Base-by-base conservation (phyloP, 306 rosid species). In the Ceratonia siliqua region DNA sequence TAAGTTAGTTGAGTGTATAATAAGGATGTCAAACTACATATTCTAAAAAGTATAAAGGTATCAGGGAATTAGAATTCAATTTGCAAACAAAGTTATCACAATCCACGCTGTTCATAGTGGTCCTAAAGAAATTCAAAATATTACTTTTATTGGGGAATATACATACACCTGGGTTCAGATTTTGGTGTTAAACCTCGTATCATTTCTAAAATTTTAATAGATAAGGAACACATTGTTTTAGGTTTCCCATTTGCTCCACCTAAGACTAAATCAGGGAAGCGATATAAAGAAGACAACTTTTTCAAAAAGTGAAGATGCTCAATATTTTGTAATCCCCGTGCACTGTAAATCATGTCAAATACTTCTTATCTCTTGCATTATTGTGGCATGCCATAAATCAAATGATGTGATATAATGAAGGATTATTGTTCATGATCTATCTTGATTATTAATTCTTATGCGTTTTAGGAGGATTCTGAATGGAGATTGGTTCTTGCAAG, bases 301-400 rank as follows among this genome's bases (percentile, higher is more conserved):
- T 20, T 14, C 6, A 14, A 21, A 41, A 22, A 38, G 52, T 27
- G 15, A 39, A 41, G 35, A 33, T 46, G 78, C 54, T 38, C 74
- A 15, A 43, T 33, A 62, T 14, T 38, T 35, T 17, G 49, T 46
- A 15, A 49, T 5, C 61, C 36, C 62, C 62, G 13, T 46, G 12
- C 62, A 27, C 24, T 12, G 24, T 20, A 43, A 62, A 38, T 38
- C 54, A 57, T 45, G 55, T 58, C 48, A 35, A 27, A 25, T 50
- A 30, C 43, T 48, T 48, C 28, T 50, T n/a, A 49, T 28, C 43
- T 42, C 48, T 52, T 43, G 21, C 50, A 67, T 21, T 25, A n/a
- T 76, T 56, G 68, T 35, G 12, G 61, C 41, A 30, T 59, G 41
- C 62, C 39, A 66, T n/a, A n/a, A n/a, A n/a, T n/a, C n/a, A n/a